These are phyloP conservation scores for Polysphondylium violaceum DNA, from an alignment of 78 protist genomes.

Conservation along the genomic window DNA sequence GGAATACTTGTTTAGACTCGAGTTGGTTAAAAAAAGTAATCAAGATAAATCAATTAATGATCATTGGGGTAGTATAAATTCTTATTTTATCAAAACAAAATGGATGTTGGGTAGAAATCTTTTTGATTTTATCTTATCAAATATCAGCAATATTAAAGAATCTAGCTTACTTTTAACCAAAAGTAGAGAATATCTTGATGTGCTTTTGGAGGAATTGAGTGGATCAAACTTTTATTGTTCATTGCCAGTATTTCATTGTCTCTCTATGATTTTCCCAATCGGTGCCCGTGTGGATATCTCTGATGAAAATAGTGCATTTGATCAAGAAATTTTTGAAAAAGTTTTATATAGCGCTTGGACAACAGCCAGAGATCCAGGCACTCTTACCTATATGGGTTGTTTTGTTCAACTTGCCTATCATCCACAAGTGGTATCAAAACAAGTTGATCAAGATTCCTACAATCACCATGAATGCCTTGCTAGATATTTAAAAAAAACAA, in stretches of 20 bases:
- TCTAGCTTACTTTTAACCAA: background rate
- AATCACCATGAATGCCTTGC: conserved; percentile 31
- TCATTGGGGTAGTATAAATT: conserved; percentile 12
- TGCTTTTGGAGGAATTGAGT: conserved; percentile 12
- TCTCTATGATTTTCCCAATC: conserved; percentile 12
- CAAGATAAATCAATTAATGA: background rate
- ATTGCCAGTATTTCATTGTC: conserved; percentile 49
- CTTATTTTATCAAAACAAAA: conserved; percentile 58
- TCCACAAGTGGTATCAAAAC: conserved; percentile 7
- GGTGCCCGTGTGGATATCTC: conserved; percentile 11
- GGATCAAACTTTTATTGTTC: conserved; percentile 42
- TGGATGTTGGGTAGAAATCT: conserved; percentile 36
- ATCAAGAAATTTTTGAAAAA: conserved; percentile 4
- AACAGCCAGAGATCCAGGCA: conserved; percentile 30
- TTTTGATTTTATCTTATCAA: too few species aligned
- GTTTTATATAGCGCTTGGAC: conserved; percentile 30
- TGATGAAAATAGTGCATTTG: background rate
- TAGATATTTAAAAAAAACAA: conserved; percentile 4
- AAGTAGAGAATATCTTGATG: conserved; percentile 4
- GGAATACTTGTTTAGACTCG: background rate
- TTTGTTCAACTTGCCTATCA: conserved; percentile 51
- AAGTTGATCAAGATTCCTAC: background rate
- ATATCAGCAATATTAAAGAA: too few species aligned
- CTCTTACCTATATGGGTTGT: conserved; percentile 14
- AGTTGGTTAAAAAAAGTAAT: background rate